Conservation (phyloP, 805 yeast genomes). For the Ogataea wickerhamii region DNA sequence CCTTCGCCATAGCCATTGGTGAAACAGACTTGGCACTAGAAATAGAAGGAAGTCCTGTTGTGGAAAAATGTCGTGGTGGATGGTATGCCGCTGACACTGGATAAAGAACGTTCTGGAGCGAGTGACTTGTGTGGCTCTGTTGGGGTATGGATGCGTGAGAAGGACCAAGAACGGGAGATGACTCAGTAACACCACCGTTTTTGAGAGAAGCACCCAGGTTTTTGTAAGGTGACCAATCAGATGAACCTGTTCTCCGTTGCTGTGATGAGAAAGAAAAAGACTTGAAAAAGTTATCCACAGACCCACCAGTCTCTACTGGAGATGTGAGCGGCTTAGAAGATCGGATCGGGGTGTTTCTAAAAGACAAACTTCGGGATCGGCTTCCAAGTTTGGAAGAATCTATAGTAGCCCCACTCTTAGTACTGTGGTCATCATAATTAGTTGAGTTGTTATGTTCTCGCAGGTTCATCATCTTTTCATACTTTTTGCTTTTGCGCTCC, state of each 20-base stretch:
- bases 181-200: constrained; percentile 1
- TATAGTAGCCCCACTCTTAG: constrained; percentile 2
- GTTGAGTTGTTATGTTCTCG: constrained; percentile 19
- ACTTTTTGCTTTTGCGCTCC: constrained; percentile 27
- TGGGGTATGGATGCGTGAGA: not conserved
- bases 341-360: constrained; percentile 33
- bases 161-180: constrained; percentile 1
- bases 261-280: constrained; percentile 33
- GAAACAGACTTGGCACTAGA: constrained; percentile 1
- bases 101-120: not conserved
- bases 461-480: constrained; percentile 19
- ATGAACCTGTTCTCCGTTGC: constrained; percentile 19
- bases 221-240: constrained; percentile 8
- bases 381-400: not conserved
- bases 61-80: no score
- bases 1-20: constrained; percentile 6
- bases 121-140: not conserved
- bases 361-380: constrained; percentile 20
- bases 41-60: constrained; percentile 3
- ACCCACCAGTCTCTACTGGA: constrained; percentile 36
- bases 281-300: constrained; percentile 34
- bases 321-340: constrained; percentile 48
- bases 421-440: not conserved
- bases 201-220: constrained; percentile 1
- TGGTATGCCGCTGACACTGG: not conserved